Evolutionary conservation across 495 filamentous ascomycete species (phyloP).

Genomic region (Aspergillus carlsbadensis): DNA sequence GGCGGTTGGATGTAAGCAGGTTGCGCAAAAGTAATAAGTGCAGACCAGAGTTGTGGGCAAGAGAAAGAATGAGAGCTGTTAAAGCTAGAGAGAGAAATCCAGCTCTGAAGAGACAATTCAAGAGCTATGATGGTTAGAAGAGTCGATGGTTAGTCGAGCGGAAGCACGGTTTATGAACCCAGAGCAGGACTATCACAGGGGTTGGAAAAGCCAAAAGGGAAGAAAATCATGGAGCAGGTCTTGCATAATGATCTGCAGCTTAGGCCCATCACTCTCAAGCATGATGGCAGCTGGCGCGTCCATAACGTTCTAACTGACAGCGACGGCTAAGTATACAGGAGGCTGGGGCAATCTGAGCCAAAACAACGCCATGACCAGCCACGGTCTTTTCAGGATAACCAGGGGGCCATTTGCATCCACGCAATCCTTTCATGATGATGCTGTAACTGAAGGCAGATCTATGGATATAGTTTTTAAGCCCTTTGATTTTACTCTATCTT

Average conservation of each 20-base stretch:
- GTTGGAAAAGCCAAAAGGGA: not conserved
- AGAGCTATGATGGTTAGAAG: not conserved
- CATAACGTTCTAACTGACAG: constrained; percentile 17
- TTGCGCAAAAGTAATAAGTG: not conserved
- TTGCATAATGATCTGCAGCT: constrained; percentile 14
- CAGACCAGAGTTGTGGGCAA: not conserved
- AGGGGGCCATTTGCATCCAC: constrained; percentile 3
- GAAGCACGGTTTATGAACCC: constrained; percentile 14
- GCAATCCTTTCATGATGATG: constrained; percentile 5
- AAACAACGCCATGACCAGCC: constrained; percentile 20
- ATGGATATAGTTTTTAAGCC: not conserved
- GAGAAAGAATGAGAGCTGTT: too few species aligned
- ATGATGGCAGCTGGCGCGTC: constrained; percentile 23
- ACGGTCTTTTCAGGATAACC: constrained; percentile 10
- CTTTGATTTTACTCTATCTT: not conserved
- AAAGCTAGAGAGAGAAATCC: too few species aligned
- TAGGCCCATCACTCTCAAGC: constrained; percentile 19
- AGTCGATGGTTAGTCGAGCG: not conserved
- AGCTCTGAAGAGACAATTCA: too few species aligned
- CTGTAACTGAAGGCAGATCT: not conserved
- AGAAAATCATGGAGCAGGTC: not conserved
- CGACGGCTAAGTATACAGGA: constrained; percentile 19
- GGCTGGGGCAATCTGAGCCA: constrained; percentile 21
- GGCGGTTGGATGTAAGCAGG: not conserved
- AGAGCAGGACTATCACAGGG: not conserved